These are phyloP conservation scores for Kluyveromyces dobzhanskii DNA, from an alignment of 805 yeast genomes.

Conservation along the genomic window DNA sequence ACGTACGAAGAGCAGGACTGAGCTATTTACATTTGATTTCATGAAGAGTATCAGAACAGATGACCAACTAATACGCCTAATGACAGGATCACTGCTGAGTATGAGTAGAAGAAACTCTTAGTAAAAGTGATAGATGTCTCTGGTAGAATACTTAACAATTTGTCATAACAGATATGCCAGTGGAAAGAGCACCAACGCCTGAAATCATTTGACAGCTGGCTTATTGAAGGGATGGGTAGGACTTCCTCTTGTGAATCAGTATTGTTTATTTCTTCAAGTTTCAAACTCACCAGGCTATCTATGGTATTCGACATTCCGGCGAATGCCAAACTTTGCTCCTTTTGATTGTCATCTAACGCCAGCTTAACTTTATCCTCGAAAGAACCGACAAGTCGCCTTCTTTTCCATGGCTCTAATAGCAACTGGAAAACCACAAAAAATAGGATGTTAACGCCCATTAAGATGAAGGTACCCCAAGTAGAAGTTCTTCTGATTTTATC, in stretches of 20 bases:
- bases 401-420: constrained; percentile 90
- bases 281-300: not conserved
- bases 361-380: constrained; percentile 74
- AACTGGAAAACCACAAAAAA: constrained; percentile 77
- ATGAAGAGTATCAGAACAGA: not conserved
- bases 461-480: constrained; percentile 91
- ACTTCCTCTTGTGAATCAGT: not conserved
- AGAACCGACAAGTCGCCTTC: constrained; percentile 67
- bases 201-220: too few species aligned
- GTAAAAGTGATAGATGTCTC: constrained; percentile 9
- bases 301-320: not conserved
- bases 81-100: constrained; percentile 9
- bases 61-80: constrained; percentile 2
- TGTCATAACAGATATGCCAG: not conserved
- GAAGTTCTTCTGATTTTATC: constrained; percentile 91
- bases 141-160: not conserved
- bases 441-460: constrained; percentile 80
- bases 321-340: not conserved
- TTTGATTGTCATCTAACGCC: constrained; percentile 34
- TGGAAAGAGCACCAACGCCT: too few species aligned
- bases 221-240: too few species aligned
- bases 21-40: not conserved
- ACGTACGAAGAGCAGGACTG: too few species aligned
- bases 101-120: constrained; percentile 11
- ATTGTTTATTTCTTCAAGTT: not conserved